A percentile compares a stretch with the other conserved stretches of the same genome.
These are phyloP conservation scores for Pleurotus platypus DNA, from an alignment of 768 basidiomycete species.

Conservation along the genomic window DNA sequence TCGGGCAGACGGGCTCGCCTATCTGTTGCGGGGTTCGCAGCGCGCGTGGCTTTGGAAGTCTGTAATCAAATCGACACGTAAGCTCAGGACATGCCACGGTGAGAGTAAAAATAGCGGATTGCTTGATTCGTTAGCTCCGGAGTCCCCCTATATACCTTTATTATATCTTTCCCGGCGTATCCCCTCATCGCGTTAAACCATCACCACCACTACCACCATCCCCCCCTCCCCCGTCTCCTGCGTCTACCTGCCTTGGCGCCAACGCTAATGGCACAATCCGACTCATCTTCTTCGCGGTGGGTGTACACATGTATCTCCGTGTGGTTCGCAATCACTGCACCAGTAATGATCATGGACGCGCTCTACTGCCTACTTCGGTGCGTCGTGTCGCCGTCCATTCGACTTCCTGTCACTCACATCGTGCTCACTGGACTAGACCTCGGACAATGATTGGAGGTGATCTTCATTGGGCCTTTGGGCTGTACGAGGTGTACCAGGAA, in stretches of 20 bases:
- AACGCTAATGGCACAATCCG: neutral
- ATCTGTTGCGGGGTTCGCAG: neutral
- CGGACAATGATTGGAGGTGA: slow-evolving; percentile 62
- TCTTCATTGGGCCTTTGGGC: slow-evolving; percentile 81
- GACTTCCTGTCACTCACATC: slow-evolving; percentile 32
- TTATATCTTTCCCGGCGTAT: neutral
- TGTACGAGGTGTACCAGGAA: slow-evolving; percentile 65
- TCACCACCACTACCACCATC: slow-evolving; percentile 22
- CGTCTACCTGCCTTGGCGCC: no score
- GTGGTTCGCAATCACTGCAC: slow-evolving; percentile 57
- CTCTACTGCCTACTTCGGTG: slow-evolving; percentile 42
- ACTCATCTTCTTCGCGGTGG: neutral
- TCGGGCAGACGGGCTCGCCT: neutral
- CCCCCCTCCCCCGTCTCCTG: neutral
- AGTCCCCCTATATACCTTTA: neutral
- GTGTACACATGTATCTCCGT: slow-evolving; percentile 44
- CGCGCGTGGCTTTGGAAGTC: slow-evolving; percentile 5
- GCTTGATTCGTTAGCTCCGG: neutral
- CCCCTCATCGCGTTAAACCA: slow-evolving; percentile 1
- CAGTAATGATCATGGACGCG: slow-evolving; percentile 71
- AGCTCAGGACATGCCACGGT: slow-evolving; percentile 2
- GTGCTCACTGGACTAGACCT: slow-evolving; percentile 22
- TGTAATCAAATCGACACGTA: slow-evolving; percentile 5
- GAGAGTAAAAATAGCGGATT: slow-evolving; percentile 1
- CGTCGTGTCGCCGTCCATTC: slow-evolving; percentile 19